These are phyloP conservation scores for Esteya vermicola DNA, from an alignment of 2,329 filamentous ascomycete species.

Conservation along the genomic window DNA sequence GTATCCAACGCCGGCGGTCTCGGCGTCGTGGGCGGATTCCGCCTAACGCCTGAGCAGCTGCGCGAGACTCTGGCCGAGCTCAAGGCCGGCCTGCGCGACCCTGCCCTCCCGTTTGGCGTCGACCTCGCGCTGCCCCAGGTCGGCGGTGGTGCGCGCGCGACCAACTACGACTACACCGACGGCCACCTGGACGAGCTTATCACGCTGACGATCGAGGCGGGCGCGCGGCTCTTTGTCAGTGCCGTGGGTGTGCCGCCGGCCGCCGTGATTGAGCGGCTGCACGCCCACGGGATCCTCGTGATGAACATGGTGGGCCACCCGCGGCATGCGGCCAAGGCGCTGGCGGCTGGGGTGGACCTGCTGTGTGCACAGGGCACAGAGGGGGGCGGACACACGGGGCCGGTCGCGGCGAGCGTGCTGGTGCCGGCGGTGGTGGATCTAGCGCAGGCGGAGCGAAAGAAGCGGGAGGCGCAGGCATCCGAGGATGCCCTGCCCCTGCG, in stretches of 20 bases:
- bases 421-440: constrained; percentile 81
- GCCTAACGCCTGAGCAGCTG: constrained; percentile 60
- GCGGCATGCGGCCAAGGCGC: constrained; percentile 77
- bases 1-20: constrained; percentile 83
- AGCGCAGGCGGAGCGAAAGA: constrained; percentile 47
- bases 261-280: constrained; percentile 59
- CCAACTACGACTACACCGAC: constrained; percentile 91
- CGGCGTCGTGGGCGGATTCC: constrained; percentile 58
- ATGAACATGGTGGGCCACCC: constrained; percentile 98
- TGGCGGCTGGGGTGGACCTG: constrained; percentile 77
- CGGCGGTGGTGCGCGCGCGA: constrained; percentile 69
- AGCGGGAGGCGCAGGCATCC: constrained; percentile 14
- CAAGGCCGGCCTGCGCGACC: constrained; percentile 54
- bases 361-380: constrained; percentile 88
- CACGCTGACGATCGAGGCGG: constrained; percentile 69
- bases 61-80: constrained; percentile 74
- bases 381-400: constrained; percentile 84
- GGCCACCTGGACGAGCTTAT: constrained; percentile 81
- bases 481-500: constrained; percentile 1
- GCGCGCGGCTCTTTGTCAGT: constrained; percentile 73
- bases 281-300: constrained; percentile 64
- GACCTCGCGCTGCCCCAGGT: constrained; percentile 86
- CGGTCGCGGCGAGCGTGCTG: constrained; percentile 73
- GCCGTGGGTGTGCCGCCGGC: constrained; percentile 78
- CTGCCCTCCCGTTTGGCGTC: constrained; percentile 71